These are phyloP conservation scores for Postia placenta DNA, from an alignment of 768 basidiomycete species.

Conservation along the genomic window DNA sequence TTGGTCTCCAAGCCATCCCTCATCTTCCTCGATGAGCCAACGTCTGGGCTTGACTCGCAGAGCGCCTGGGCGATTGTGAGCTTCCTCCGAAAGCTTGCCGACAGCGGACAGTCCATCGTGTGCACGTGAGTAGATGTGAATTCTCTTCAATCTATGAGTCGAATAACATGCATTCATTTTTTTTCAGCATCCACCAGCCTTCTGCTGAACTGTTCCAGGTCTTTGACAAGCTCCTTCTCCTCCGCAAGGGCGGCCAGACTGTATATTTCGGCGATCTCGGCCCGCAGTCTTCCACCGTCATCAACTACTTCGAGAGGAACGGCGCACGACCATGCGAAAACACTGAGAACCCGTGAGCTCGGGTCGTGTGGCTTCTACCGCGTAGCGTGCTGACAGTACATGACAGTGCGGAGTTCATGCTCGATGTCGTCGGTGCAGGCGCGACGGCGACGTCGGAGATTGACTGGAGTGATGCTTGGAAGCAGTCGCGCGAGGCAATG, in stretches of 20 bases:
- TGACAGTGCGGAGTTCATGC: slow-evolving; percentile 39
- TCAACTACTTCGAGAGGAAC: slow-evolving; percentile 71
- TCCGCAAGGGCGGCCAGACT: slow-evolving; percentile 69
- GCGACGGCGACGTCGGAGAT: slow-evolving; percentile 34
- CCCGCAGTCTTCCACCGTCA: slow-evolving; percentile 48
- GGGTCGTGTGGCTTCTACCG: not conserved
- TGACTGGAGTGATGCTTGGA: slow-evolving; percentile 50
- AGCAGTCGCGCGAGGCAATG: slow-evolving; percentile 34
- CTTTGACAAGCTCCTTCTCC: slow-evolving; percentile 74
- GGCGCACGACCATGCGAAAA: slow-evolving; percentile 58
- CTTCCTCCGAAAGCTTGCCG: slow-evolving; percentile 71
- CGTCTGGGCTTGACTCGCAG: slow-evolving; percentile 80
- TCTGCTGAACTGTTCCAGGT: slow-evolving; percentile 81
- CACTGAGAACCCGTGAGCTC: slow-evolving; percentile 59
- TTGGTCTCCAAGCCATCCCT: slow-evolving; percentile 46
- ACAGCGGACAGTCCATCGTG: slow-evolving; percentile 82
- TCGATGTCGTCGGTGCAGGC: slow-evolving; percentile 54
- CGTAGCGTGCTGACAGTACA: not conserved
- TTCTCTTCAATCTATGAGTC: not conserved
- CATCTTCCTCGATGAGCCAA: slow-evolving; percentile 87
- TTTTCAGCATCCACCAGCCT: slow-evolving; percentile 46
- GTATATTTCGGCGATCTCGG: slow-evolving; percentile 72
- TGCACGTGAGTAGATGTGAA: slow-evolving; percentile 48
- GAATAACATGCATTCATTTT: not conserved
- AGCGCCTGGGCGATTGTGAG: slow-evolving; percentile 78